Evolutionary conservation across 2,329 filamentous ascomycete species (phyloP), one percentile per base, ranked within the genome.

Genomic region (Aspergillus latus): DNA sequence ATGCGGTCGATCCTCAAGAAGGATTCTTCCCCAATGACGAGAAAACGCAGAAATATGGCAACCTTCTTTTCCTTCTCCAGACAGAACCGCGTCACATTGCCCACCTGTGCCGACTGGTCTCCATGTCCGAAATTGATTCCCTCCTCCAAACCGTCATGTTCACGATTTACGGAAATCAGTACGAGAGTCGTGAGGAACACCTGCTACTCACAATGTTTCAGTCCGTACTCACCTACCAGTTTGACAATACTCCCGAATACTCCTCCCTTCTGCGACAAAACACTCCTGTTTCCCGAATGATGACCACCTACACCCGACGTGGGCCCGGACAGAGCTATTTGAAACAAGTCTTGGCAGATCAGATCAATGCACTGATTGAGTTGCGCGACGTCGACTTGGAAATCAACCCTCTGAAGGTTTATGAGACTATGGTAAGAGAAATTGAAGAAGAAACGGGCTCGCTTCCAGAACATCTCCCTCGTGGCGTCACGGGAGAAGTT

Each of bases 61-160:
- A 97, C 67, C 80, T 99, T 48, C 78, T 99, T 61, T 99, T 99
- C 72, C 83, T 99, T 50, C 81, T 99, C 11, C 94, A 99, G 74
- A 96, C 92, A 15, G 94, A 99, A 73, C 94, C 94, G 9, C 84
- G 92, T 58, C 94, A 99, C 71, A 97, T 99, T 67, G 94, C 94
- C 32, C 94, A 97, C 71, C 84, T 99, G 15, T 99, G 94, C 70
- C 87, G 94, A 54, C 84, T 99, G 11, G 94, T 99, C 44, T 94
- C 91, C 57, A 97, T 99, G 92, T 83, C 92, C 52, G 94, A 99
- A 77, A 99, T 99, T 67, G 94, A 99, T 72, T 95, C 92, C 6
- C 82, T 99, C n/a, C 82, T 99, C 16, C 94, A 99, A 77, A 99
- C 94, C 0, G 94, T 99, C 80, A 99, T 99, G 94, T 99, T 99